Base-by-base conservation (phyloP, 306 rosid species). In the Cucurbita maxima region DNA sequence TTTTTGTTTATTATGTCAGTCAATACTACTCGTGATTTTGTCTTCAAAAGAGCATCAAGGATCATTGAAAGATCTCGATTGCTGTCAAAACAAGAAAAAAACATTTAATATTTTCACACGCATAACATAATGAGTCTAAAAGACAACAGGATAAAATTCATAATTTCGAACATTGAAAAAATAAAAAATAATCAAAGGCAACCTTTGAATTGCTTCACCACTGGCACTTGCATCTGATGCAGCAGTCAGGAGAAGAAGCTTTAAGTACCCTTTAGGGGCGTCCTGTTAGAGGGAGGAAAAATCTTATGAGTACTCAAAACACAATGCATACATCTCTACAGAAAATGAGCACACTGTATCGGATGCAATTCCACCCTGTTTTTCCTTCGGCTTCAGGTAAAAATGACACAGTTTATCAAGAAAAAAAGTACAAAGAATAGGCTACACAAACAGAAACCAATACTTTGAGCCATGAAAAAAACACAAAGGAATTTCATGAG, bases 21-120 rank as follows among this genome's bases (percentile, higher is more conserved):
- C 87, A 95, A 82, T 80, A 95, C 99, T 13, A 85, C 77, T 76
- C 96, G 87, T 10, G 99, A 91, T 82, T 87, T 91, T 76, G 99
- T 95, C 86, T 95, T 95, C 82, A 95, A 82, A 79, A 95, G 91
- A 16, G 96, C 97, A 63, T 87, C 99, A 78, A 95, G 96, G 79
- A 95, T 95, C 97, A 95, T 95, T 25, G 99, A 95, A 83, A 95
- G 96, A 83, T 95, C 99, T 81, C 99, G 96, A 82, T 91, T 91
- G 83, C 99, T 95, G 88, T 71, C 80, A 77, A 51, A 86, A 80
- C 18, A 44, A 64, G 34, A 9, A 44, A 56, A 58, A 76, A 6
- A n/a, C 38, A 66, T 20, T 43, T 22, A 51, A 7, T 13, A 63
- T 66, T 18, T 71, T 58, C 47, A 47, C 16, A 61, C 61, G 50